Conservation (phyloP, 805 yeast genomes). For the Yamadazyma kitorensis region DNA sequence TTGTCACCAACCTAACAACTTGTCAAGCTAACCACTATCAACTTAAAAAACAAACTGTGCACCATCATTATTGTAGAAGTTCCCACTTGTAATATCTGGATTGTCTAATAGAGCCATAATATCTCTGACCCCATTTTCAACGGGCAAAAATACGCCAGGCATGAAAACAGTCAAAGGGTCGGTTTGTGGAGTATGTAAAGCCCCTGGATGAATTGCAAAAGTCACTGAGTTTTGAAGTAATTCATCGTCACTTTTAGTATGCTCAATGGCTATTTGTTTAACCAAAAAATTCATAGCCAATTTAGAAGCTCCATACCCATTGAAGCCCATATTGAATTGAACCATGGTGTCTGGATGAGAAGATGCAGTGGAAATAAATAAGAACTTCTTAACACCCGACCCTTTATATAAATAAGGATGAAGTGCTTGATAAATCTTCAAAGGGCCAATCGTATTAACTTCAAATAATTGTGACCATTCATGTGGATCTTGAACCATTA, state of each 20-base stretch:
- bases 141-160: not conserved
- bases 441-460: constrained; percentile 9
- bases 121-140: not conserved
- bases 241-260: not conserved
- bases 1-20: no score
- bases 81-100: no score
- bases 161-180: not conserved
- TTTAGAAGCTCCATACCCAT: constrained; percentile 32
- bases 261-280: constrained; percentile 20
- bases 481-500: constrained; percentile 5
- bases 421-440: constrained; percentile 20
- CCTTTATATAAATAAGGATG: constrained; percentile 24
- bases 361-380: no score
- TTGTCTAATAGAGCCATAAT: no score
- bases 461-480: constrained; percentile 6
- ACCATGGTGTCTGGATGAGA: no score
- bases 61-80: no score
- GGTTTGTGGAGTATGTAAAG: constrained; percentile 35
- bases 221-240: constrained; percentile 19
- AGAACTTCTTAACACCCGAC: no score
- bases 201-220: constrained; percentile 37
- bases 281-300: constrained; percentile 30
- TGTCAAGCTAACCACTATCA: no score
- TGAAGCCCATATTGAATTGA: no score
- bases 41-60: no score